These are phyloP conservation scores for Coemansia sp. DNA, from an alignment of 192 early-diverging fungal species.

Conservation along the genomic window DNA sequence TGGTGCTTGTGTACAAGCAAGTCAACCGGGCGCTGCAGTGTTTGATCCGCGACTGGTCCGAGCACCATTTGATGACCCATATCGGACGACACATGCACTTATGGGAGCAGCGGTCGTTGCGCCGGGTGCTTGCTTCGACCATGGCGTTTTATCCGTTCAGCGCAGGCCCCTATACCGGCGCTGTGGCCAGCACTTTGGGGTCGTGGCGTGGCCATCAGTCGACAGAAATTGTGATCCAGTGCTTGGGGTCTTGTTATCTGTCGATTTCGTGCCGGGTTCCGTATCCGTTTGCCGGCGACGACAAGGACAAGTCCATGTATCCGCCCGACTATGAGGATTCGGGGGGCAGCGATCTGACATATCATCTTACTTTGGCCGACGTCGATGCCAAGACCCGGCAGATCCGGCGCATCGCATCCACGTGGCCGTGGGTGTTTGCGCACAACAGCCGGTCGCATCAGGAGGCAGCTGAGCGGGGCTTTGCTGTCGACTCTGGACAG, in stretches of 20 bases:
- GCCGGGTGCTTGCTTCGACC: conserved; percentile 40
- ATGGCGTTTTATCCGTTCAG: conserved; percentile 44
- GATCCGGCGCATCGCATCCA: conserved; percentile 42
- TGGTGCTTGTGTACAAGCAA: conserved; percentile 45
- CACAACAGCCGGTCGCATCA: conserved; percentile 20
- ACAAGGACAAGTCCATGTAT: conserved; percentile 25
- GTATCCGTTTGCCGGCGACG: conserved; percentile 35
- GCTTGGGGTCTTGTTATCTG: conserved; percentile 36
- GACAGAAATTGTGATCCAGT: conserved; percentile 45
- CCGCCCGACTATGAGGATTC: conserved; percentile 34
- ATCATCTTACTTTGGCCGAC: conserved; percentile 50
- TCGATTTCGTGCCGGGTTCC: conserved; percentile 53
- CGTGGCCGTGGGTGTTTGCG: conserved; percentile 50
- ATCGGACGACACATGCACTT: conserved; percentile 41
- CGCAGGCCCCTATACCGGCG: conserved; percentile 42
- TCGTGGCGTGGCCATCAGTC: conserved; percentile 43
- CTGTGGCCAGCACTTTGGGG: conserved; percentile 30
- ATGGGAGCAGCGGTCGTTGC: conserved; percentile 46
- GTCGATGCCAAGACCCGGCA: conserved; percentile 33
- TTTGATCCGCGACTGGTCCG: conserved; percentile 53
- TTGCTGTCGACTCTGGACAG: neutral
- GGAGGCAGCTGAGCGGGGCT: conserved; percentile 5
- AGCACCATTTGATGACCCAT: conserved; percentile 55
- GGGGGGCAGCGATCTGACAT: conserved; percentile 41
- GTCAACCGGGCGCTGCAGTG: conserved; percentile 46